These are phyloP conservation scores for Helminthosporium solani DNA, from an alignment of 2,329 filamentous ascomycete genomes.

Conservation along the genomic window DNA sequence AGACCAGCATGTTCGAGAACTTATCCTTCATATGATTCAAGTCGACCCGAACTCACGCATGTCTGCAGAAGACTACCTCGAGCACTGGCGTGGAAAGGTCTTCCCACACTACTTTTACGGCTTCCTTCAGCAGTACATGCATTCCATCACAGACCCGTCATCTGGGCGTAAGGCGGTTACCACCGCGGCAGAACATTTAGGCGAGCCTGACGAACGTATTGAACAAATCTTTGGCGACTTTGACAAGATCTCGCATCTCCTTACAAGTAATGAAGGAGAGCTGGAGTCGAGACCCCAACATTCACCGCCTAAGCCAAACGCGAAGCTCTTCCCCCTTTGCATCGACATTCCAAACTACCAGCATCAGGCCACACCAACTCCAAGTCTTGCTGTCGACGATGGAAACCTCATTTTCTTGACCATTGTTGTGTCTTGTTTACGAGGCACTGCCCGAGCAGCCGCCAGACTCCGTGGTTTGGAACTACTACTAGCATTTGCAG, in stretches of 20 bases:
- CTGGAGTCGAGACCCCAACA: constrained; percentile 36
- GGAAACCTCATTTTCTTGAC: constrained; percentile 91
- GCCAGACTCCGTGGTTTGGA: constrained; percentile 88
- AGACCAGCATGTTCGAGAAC: constrained; percentile 79
- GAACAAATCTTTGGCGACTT: constrained; percentile 92
- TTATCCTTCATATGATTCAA: constrained; percentile 96
- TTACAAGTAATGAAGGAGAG: constrained; percentile 68
- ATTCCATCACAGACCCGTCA: constrained; percentile 85
- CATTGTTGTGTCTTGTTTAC: constrained; percentile 80
- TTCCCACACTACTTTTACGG: constrained; percentile 98
- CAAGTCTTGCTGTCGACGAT: constrained; percentile 71
- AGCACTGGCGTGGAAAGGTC: constrained; percentile 87
- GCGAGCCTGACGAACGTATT: constrained; percentile 90
- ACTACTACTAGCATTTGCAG: constrained; percentile 85
- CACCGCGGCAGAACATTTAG: constrained; percentile 68
- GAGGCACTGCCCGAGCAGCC: constrained; percentile 86
- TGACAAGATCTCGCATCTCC: constrained; percentile 94
- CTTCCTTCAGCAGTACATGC: constrained; percentile 97
- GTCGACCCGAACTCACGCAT: constrained; percentile 89
- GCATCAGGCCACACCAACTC: constrained; percentile 63
- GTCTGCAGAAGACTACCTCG: constrained; percentile 88
- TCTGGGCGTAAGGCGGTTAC: constrained; percentile 73
- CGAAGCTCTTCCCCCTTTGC: constrained; percentile 73
- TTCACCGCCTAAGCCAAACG: constrained; percentile 41
- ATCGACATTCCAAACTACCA: constrained; percentile 85